Evolutionary conservation across 2,329 filamentous ascomycete genomes (phyloP).

Genomic region (Helotiales sp.): DNA sequence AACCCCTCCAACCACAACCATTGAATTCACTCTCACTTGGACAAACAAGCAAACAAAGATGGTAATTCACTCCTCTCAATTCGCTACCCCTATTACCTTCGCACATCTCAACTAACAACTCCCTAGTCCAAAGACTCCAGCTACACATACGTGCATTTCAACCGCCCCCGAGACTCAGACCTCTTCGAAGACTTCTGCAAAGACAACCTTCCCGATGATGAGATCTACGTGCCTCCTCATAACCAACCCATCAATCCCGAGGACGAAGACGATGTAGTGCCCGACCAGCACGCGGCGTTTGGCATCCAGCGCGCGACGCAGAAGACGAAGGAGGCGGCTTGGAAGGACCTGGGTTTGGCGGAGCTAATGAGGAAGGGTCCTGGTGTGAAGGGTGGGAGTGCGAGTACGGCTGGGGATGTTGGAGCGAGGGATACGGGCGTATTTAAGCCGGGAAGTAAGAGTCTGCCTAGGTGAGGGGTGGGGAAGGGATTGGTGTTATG

Average conservation of each 20-base stretch:
- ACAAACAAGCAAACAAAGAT: background rate
- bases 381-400: conserved; percentile 10
- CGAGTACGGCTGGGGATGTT: conserved; percentile 53
- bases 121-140: conserved; percentile 67
- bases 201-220: conserved; percentile 73
- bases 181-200: conserved; percentile 79
- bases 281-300: conserved; percentile 86
- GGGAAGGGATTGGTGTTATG: background rate
- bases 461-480: conserved; percentile 33
- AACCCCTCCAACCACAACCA: background rate
- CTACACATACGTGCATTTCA: conserved; percentile 79
- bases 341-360: conserved; percentile 78
- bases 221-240: conserved; percentile 80
- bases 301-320: conserved; percentile 83
- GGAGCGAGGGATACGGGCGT: conserved; percentile 1
- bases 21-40: background rate
- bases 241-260: conserved; percentile 85
- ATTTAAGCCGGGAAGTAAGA: conserved; percentile 27
- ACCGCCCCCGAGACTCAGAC: conserved; percentile 72
- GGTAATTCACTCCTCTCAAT: background rate
- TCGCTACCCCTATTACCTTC: background rate
- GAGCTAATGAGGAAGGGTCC: conserved; percentile 70
- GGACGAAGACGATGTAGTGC: conserved; percentile 87
- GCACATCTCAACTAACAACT: background rate
- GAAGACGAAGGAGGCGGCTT: conserved; percentile 70